Percentiles rank a stretch among this genome's conserved stretches.
Evolutionary conservation across 2,329 filamentous ascomycete genomes (phyloP).

Genomic region (Fusarium liriodendri): DNA sequence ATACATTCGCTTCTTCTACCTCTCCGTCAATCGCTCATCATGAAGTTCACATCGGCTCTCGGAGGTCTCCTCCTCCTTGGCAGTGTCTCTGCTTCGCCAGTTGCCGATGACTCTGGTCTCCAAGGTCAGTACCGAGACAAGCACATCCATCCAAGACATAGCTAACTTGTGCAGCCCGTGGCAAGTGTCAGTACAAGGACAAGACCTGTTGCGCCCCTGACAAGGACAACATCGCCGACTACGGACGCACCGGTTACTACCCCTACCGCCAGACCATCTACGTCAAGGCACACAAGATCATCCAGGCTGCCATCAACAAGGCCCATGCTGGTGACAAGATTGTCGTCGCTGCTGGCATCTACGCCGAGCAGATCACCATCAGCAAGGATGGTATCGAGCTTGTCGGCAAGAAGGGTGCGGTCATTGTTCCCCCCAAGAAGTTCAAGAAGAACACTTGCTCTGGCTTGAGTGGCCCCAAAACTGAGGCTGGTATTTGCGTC

Average conservation of each 20-base stretch:
- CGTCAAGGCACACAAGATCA: slow-evolving; percentile 38
- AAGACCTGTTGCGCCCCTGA: slow-evolving; percentile 25
- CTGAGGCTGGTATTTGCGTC: slow-evolving; percentile 50
- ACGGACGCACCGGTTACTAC: slow-evolving; percentile 5
- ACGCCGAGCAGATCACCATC: slow-evolving; percentile 50
- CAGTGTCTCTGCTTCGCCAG: not conserved
- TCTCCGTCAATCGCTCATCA: not conserved
- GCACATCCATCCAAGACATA: not conserved
- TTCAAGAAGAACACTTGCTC: slow-evolving; percentile 45
- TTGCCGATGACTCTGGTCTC: not conserved
- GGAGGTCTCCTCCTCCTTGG: not conserved
- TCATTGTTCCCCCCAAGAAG: slow-evolving; percentile 40
- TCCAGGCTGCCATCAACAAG: slow-evolving; percentile 45
- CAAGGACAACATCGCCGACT: not conserved
- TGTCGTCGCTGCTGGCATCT: slow-evolving; percentile 47
- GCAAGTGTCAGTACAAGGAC: slow-evolving; percentile 30
- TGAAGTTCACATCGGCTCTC: not conserved
- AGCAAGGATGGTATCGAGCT: slow-evolving; percentile 48
- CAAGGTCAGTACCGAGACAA: not conserved
- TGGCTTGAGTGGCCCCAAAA: slow-evolving; percentile 41
- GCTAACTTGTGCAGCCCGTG: slow-evolving; percentile 21
- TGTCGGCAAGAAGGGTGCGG: slow-evolving; percentile 41
- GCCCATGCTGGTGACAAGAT: slow-evolving; percentile 47
- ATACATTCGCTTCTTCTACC: not conserved
- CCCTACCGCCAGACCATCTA: slow-evolving; percentile 20